Base-by-base conservation (phyloP, 352 stramenopile species). In the Globisporangium splendens region DNA sequence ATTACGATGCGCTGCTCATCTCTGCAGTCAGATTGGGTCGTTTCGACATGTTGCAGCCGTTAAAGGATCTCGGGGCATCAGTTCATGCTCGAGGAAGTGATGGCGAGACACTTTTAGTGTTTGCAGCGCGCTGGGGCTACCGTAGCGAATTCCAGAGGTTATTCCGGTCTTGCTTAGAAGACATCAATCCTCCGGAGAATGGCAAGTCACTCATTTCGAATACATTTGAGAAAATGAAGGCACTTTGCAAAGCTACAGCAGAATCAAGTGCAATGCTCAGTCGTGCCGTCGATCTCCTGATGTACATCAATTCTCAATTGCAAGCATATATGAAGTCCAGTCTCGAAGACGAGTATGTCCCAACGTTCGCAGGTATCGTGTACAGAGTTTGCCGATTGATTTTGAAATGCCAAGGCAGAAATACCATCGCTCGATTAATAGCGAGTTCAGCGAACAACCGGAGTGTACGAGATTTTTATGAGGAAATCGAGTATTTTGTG, bases 401-500 rank as follows among this genome's bases (percentile, higher is more conserved):
- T 12, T 14, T 59, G 28, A 24, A 50, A 20, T 43, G 24, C 2
- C 42, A 20, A 8, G 8, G 28, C 1, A 46, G 43, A 31, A 15
- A 24, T 8, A 41, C 22, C 10, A 15, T 59, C 2, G 17, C 53
- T 20, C 53, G 53, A 8, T 59, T 59, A 24, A 42, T 59, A 5
- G 21, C 11, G 21, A 28, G 17, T 3, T 14, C 6, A n/a, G 10
- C 42, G 2, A 20, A 2, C 22, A 51, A 31, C 31, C 3, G 2
- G 22, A 46, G 33, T 24, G 24, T 59, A 5, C 43, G 53, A 11
- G 42, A 50, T 22, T 43, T 59, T 3, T 28, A 59, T 20, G 43
- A 47, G 14, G 53, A 50, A 43, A 59, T 59, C 42, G 53, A 59
- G 24, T 18, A 18, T 38, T 43, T 59, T 3, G 17, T 51, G 53